Evolutionary conservation across 495 filamentous ascomycete species (phyloP), one percentile per base, ranked within the genome.

Genomic region (Chaetomium tenue): DNA sequence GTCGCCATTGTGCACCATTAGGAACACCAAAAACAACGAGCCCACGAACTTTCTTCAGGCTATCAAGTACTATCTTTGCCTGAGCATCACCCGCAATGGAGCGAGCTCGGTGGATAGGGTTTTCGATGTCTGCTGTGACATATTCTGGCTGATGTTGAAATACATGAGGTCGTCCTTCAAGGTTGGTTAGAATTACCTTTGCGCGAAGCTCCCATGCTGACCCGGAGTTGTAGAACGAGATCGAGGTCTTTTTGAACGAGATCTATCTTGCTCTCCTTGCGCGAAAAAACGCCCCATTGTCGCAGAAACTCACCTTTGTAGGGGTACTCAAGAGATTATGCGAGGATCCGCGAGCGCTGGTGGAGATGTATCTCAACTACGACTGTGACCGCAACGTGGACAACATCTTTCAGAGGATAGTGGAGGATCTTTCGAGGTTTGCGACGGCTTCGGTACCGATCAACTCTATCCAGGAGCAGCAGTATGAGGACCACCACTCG

Each of bases 351-450:
- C 82, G 91, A 44, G 93, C 91, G 0, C 74, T 99, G 64, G 95
- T 99, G 5, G 95, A 99, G 77, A 88, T 94, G 18, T 99, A 98
- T 75, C 84, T 99, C 60, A 99, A 99, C 74, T 99, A 99, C 68
- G 95, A 99, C 71, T 99, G 95, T 75, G 95, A 98, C 70, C 82
- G 92, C 39, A 90, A 91, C 25, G 82, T 97, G 67, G 95, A 99
- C 75, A 98, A 99, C 70, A 97, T 98, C 71, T 97, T 96, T 75
- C 93, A 99, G 74, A 89, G 87, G 59, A 83, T 96, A 46, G 92
- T 98, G 30, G 95, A 99, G 75, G 93, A 98, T 75, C 76, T 98
- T 12, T 93, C 93, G 20, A 87, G 87, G 63, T 88, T 93, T 57
- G 87, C 91, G 0, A 91, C 88, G 59, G 81, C 87, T 13, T 87